A percentile compares a stretch with the other conserved stretches of the same genome.
These are phyloP conservation scores for Colletotrichum sp. DNA, from an alignment of 2,329 filamentous ascomycete species.

Conservation along the genomic window DNA sequence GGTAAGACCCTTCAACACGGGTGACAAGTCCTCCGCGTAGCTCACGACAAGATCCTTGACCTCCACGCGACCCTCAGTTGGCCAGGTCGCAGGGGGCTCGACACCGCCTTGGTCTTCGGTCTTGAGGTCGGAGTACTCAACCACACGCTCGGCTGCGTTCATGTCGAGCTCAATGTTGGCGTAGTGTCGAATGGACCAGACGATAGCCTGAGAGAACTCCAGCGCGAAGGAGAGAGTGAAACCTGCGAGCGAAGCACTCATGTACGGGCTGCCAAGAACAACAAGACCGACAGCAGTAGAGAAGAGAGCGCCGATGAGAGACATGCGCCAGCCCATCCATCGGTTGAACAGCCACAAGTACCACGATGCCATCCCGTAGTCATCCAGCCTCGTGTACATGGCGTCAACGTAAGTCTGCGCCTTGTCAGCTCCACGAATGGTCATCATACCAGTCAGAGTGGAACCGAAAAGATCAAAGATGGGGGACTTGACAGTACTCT, in stretches of 20 bases:
- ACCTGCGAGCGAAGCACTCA: slow-evolving; percentile 74
- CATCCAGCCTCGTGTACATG: slow-evolving; percentile 75
- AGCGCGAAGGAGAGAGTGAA: slow-evolving; percentile 79
- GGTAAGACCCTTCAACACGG: slow-evolving; percentile 72
- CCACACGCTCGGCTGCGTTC: slow-evolving; percentile 78
- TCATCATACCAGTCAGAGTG: slow-evolving; percentile 73
- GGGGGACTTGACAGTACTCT: slow-evolving; percentile 78
- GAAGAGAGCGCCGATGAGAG: slow-evolving; percentile 72
- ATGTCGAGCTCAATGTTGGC: slow-evolving; percentile 77
- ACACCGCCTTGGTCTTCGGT: slow-evolving; percentile 69
- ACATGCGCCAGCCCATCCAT: slow-evolving; percentile 79
- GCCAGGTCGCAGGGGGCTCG: slow-evolving; percentile 74
- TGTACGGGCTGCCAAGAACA: slow-evolving; percentile 64
- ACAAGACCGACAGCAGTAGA: slow-evolving; percentile 68
- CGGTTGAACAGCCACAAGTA: slow-evolving; percentile 76
- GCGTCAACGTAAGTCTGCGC: slow-evolving; percentile 67
- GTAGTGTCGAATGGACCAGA: slow-evolving; percentile 72
- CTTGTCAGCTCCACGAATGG: slow-evolving; percentile 79
- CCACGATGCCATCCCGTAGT: slow-evolving; percentile 69
- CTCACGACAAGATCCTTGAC: slow-evolving; percentile 74
- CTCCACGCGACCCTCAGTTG: slow-evolving; percentile 73
- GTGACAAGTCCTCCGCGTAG: slow-evolving; percentile 74
- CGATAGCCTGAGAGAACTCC: slow-evolving; percentile 68
- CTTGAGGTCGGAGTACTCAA: slow-evolving; percentile 74
- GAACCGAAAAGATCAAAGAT: slow-evolving; percentile 83